Evolutionary conservation across 2,329 filamentous ascomycete species (phyloP), one percentile per base, ranked within the genome.

Genomic region (Gliomastix tumulicola): DNA sequence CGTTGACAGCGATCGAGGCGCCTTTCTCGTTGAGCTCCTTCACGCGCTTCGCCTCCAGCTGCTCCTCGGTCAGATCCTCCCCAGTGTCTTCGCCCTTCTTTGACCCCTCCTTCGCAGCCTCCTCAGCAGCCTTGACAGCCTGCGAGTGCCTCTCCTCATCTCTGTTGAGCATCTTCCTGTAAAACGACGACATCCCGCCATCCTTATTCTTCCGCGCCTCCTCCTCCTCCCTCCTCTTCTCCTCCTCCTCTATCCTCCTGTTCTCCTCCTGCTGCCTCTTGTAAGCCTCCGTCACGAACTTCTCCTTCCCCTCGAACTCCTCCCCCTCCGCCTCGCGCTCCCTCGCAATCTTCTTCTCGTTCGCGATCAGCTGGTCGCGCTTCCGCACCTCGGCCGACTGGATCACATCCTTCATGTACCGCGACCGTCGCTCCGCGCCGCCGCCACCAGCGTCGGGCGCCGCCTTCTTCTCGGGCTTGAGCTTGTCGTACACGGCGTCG

Each of bases 271-370:
- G 84, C 53, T 90, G 85, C 51, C 74, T 71, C 64, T 84, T 87
- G 56, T 92, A 94, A 23, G 85, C 85, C 40, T 79, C 82, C 1
- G 86, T 92, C 22, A 92, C 87, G 47, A 92, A 92, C 59, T 82
- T 86, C 54, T 92, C 87, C 63, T 89, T 92, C 49, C 82, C 86
- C 0, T 74, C 82, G 49, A 79, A 92, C 51, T 84, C 82, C 22
- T 90, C 86, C 15, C 86, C 86, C 55, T 92, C 87, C 1, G 77
- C 81, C 49, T 85, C 85, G 32, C 86, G 73, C 55, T 92, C 86
- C 18, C 80, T 73, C 48, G 84, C 80, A 48, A 92, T 70, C 57
- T 84, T 76, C 60, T 88, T 88, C 62, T 92, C 86, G 52, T 86
- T 81, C 4, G 86, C 86, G 20, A 88, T 80, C 34, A 84, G 68